These are phyloP conservation scores for Boletus barrowsii DNA, from an alignment of 768 basidiomycete genomes.

Conservation along the genomic window DNA sequence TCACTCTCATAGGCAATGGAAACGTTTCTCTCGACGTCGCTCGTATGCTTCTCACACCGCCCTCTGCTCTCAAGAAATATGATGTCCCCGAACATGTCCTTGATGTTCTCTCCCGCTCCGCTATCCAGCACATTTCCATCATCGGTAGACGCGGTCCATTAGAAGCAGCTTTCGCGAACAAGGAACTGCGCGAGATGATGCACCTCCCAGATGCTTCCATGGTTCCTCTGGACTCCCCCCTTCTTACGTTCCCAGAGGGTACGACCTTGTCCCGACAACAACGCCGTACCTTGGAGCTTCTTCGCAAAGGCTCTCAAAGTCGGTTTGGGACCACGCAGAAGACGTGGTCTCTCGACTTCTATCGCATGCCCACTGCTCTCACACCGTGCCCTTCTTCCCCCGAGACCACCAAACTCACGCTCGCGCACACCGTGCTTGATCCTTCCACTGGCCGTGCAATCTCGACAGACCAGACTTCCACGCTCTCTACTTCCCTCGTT, in stretches of 20 bases:
- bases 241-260: constrained; percentile 39
- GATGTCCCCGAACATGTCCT: constrained; percentile 80
- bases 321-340: constrained; percentile 49
- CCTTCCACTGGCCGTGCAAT: constrained; percentile 45
- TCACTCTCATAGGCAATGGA: constrained; percentile 88
- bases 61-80: constrained; percentile 58
- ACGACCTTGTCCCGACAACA: constrained; percentile 57
- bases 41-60: constrained; percentile 77
- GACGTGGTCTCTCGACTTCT: constrained; percentile 83
- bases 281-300: constrained; percentile 59
- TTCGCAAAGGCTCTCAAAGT: constrained; percentile 60
- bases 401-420: constrained; percentile 41
- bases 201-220: constrained; percentile 61
- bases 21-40: constrained; percentile 94
- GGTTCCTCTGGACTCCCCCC: constrained; percentile 50
- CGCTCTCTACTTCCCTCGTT: constrained; percentile 67
- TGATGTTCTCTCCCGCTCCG: constrained; percentile 56
- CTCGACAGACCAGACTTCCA: constrained; percentile 52
- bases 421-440: constrained; percentile 62
- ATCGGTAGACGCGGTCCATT: constrained; percentile 84
- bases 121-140: constrained; percentile 75
- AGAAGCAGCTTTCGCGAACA: constrained; percentile 88
- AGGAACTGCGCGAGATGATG: constrained; percentile 88
- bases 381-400: constrained; percentile 19
- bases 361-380: constrained; percentile 62